Evolutionary conservation across 768 basidiomycete species (phyloP), one percentile per base, ranked within the genome.

Genomic region (Phylloporus arenicola): DNA sequence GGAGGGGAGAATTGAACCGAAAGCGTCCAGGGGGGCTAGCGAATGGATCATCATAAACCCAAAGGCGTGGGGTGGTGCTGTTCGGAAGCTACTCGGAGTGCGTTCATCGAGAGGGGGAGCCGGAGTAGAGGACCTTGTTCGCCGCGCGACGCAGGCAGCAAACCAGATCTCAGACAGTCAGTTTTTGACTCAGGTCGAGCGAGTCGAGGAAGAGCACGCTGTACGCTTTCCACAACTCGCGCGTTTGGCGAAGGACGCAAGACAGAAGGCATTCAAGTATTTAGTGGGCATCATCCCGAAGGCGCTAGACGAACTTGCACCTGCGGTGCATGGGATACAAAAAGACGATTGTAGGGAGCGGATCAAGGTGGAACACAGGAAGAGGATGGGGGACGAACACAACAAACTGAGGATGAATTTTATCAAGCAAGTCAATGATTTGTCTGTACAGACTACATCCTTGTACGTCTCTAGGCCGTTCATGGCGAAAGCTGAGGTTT

Each of bases 371-470:
- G 48, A 57, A 6, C 9, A 40, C 12, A 29, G 1, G 4, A 53
- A 22, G n/a, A 29, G 9, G 27, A 6, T 2, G 27, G 27, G 6
- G 27, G 4, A 5, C 6, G 27, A 9, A 29, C 27, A 29, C 7
- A 29, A 29, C 1, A 24, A 16, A n/a, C 7, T 63, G 19, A 63
- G 61, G 22, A 13, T 35, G 8, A 8, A 45, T 6, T 30, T 65
- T 5, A 67, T 65, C 44, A 39, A 43, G n/a, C 37, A 51, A 6
- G 9, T 67, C 11, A 65, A 65, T 17, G 10, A 11, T 1, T 14
- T 45, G 12, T 63, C 65, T 7, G 10, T 45, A 8, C 44, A 29
- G 3, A 30, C 8, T 4, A 0, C 24, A 16, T 42, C 39, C 17
- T 31, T 43, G 63, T 64, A 38, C 13, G 46, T 57, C 20, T 20